phyloP scores from a whole-genome alignment of 2,329 filamentous ascomycete species.

The Coniochaeta pulveracea region DNA sequence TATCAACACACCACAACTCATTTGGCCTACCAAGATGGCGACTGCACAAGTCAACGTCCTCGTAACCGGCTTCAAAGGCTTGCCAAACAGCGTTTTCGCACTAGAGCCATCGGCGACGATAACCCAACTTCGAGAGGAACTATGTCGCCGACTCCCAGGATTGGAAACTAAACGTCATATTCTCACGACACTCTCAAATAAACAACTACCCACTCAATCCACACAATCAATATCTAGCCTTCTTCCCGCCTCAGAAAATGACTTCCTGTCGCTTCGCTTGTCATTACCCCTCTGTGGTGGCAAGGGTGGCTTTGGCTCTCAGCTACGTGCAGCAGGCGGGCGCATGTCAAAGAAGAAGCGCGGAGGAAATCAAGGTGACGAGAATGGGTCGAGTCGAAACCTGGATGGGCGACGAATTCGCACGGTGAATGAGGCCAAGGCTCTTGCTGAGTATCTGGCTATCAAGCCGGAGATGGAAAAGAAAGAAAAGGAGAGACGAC shows the following conservation, averaged over 20 bases:
- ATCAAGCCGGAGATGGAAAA: conserved; percentile 97
- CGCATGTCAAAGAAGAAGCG: conserved; percentile 93
- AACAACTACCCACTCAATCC: conserved; percentile 47
- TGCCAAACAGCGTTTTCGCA: conserved; percentile 71
- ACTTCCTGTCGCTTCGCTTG: conserved; percentile 74
- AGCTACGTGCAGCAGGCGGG: conserved; percentile 89
- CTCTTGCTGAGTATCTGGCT: conserved; percentile 84
- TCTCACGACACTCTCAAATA: conserved; percentile 73
- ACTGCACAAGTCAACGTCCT: conserved; percentile 63
- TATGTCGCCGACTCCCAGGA: conserved; percentile 50
- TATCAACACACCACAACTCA: not conserved
- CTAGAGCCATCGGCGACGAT: conserved; percentile 54
- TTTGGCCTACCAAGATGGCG: conserved; percentile 42
- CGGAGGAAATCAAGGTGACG: conserved; percentile 72
- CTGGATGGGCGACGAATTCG: conserved; percentile 81
- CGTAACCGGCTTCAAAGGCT: conserved; percentile 71
- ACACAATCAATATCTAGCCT: conserved; percentile 47
- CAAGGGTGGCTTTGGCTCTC: conserved; percentile 95
- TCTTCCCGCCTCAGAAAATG: conserved; percentile 44
- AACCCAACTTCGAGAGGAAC: conserved; percentile 51
- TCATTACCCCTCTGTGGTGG: conserved; percentile 74
- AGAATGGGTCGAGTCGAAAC: conserved; percentile 85
- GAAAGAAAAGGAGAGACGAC: conserved; percentile 78
- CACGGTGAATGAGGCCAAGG: conserved; percentile 91
- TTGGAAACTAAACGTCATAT: conserved; percentile 52